Base-by-base conservation (phyloP, 148 eudicot species). In the Fagopyrum esculentum region DNA sequence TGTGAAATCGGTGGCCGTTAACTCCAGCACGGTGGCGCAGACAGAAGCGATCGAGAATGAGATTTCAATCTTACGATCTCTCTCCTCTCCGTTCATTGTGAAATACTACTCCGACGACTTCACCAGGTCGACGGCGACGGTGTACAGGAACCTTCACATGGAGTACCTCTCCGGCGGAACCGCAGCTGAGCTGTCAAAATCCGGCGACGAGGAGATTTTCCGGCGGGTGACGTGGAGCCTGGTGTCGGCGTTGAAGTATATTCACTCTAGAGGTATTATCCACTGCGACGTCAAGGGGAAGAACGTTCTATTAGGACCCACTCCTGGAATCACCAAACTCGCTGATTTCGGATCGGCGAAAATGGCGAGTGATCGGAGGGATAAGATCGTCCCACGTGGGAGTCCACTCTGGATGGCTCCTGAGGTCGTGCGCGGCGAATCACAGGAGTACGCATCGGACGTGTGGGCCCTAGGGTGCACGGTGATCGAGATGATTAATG, bases 321-420 rank as follows among this genome's bases (percentile, higher is more conserved):
- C 74, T 1, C 70, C 64, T 0, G 78, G 87, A 6, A 61, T 63
- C 3, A 91, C 88, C 0, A 93, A 93, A 69, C 83, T 93, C 0
- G 83, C 92, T 7, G 96, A 93, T 81, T 93, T 93, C 76, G 98
- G 98, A 0, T 83, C 93, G 6, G 84, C 96, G 17, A 78, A 40
- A 5, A 1, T 19, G 52, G 51, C 6, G 55, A 44, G n/a, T 44
- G 55, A 35, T 69, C 50, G 45, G 63, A 9, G 4, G n/a, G 54
- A 6, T 19, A 69, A 59, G 40, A 56, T 71, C 15, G 48, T 54
- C 73, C 82, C 95, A 54, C 91, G 95, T 69, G 98, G 98, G 0
- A 93, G 96, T n/a, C 98, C 98, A 2, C 74, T 93, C 10, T 93
- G 96, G 96, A 90, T 90, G 98, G 96, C 96, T 0, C 98, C 98